A percentile compares a stretch with the other conserved stretches of the same genome.
Conservation (phyloP, 768 basidiomycete genomes). For the Baorangia bicolor region DNA sequence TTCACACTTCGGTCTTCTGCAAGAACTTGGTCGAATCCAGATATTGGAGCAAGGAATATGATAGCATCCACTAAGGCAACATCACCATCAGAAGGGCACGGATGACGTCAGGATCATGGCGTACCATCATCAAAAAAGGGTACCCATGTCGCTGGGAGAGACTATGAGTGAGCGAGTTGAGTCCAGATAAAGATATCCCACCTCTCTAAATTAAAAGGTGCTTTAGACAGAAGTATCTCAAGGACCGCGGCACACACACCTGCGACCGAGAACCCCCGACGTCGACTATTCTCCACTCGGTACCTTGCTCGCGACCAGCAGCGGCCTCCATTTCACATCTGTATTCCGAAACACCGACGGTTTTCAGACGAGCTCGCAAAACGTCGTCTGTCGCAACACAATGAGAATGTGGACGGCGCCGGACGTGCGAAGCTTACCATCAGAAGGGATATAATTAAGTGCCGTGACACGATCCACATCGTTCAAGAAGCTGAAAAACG, state of each 20-base stretch:
- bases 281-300: slow-evolving; percentile 56
- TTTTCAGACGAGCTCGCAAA: slow-evolving; percentile 51
- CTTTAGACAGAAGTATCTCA: slow-evolving; percentile 2
- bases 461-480: slow-evolving; percentile 49
- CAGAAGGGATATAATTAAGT: slow-evolving; percentile 45
- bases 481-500: slow-evolving; percentile 42
- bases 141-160: slow-evolving; percentile 45
- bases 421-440: slow-evolving; percentile 33
- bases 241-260: slow-evolving; percentile 32
- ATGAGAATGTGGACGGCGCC: slow-evolving; percentile 4
- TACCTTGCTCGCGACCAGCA: slow-evolving; percentile 47
- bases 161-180: slow-evolving; percentile 9
- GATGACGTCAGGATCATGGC: background rate
- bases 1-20: slow-evolving; percentile 53
- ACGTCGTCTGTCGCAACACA: slow-evolving; percentile 43
- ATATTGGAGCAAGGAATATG: slow-evolving; percentile 60
- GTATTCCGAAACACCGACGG: slow-evolving; percentile 79
- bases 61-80: slow-evolving; percentile 41
- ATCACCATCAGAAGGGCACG: background rate
- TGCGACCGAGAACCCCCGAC: slow-evolving; percentile 54
- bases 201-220: slow-evolving; percentile 29
- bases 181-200: slow-evolving; percentile 22
- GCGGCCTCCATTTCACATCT: slow-evolving; percentile 76
- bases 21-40: slow-evolving; percentile 54
- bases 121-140: slow-evolving; percentile 55